Conservation (phyloP, 371 early-diverging fungal genomes). For the Mycotypha africana region DNA sequence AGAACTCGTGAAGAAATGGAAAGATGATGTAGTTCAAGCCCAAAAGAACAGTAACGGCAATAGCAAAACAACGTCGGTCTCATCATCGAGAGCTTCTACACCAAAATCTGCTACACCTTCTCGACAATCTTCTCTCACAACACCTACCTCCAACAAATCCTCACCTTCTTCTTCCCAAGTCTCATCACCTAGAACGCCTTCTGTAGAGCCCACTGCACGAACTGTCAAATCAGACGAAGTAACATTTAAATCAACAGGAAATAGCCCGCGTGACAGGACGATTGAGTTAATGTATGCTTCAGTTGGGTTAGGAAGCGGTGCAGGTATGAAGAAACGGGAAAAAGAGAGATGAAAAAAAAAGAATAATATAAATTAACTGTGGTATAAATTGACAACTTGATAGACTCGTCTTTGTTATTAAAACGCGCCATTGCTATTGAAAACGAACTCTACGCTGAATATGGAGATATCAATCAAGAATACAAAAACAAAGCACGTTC, state of each 20-base stretch:
- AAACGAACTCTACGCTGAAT: slow-evolving; percentile 52
- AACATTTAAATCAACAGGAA: slow-evolving; percentile 54
- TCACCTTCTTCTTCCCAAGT: slow-evolving; percentile 19
- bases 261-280: slow-evolving; percentile 73
- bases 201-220: slow-evolving; percentile 42
- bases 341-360: too few relatives aligned
- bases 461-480: slow-evolving; percentile 36
- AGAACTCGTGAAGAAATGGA: slow-evolving; percentile 77
- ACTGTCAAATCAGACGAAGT: slow-evolving; percentile 63
- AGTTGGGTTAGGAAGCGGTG: slow-evolving; percentile 64
- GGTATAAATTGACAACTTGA: not conserved
- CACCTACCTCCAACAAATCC: slow-evolving; percentile 1
- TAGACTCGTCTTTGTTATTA: slow-evolving; percentile 60
- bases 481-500: slow-evolving; percentile 85
- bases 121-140: not conserved
- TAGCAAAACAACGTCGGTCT: not conserved
- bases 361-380: not conserved
- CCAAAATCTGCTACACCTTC: not conserved
- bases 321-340: too few relatives aligned
- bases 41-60: not conserved
- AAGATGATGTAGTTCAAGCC: slow-evolving; percentile 54
- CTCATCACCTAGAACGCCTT: slow-evolving; percentile 24
- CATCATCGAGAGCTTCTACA: not conserved
- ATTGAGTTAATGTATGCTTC: slow-evolving; percentile 83
- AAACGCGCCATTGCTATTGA: slow-evolving; percentile 69